phyloP scores from a whole-genome alignment of 139 green algal species.

The Chlorella vulgaris region DNA sequence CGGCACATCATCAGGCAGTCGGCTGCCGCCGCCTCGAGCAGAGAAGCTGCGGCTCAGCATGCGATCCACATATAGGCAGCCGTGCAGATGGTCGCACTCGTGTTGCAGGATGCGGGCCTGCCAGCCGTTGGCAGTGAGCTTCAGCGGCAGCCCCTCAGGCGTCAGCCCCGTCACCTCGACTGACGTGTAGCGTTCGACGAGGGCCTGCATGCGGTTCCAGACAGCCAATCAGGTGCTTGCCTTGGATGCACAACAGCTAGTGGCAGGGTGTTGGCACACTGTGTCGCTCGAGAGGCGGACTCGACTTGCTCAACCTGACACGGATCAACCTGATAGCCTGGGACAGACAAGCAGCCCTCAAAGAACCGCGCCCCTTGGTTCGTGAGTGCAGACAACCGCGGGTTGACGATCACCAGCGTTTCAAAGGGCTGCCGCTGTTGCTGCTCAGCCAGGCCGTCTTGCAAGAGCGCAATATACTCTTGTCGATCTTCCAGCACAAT shows the following conservation, averaged over 20 bases:
- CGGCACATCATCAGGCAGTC: conserved; percentile 19
- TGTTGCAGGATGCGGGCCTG: conserved; percentile 46
- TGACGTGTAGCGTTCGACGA: conserved; percentile 30
- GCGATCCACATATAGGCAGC: conserved; percentile 30
- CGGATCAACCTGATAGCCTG: conserved; percentile 30
- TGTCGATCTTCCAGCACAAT: conserved; percentile 40
- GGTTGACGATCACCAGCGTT: conserved; percentile 35
- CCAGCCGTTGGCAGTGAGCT: conserved; percentile 31
- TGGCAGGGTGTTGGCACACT: too few relatives aligned
- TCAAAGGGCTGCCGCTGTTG: conserved; percentile 30
- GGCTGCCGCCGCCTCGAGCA: neutral
- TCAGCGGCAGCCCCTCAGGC: conserved; percentile 8
- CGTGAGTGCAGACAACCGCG: conserved; percentile 6
- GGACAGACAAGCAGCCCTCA: conserved; percentile 43
- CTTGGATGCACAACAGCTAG: too few relatives aligned
- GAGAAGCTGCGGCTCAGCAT: conserved; percentile 31
- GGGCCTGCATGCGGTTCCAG: neutral
- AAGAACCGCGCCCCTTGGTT: conserved; percentile 31
- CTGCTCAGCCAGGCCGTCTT: neutral
- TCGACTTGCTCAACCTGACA: too few relatives aligned
- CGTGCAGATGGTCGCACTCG: conserved; percentile 30
- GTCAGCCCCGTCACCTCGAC: conserved; percentile 32
- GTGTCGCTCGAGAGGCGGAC: too few relatives aligned
- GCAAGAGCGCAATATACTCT: conserved; percentile 25
- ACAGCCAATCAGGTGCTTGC: too few relatives aligned